Percentiles rank a stretch among this genome's conserved stretches.
These are phyloP conservation scores for Rhazya stricta DNA, from an alignment of 257 asterid species.

Conservation along the genomic window DNA sequence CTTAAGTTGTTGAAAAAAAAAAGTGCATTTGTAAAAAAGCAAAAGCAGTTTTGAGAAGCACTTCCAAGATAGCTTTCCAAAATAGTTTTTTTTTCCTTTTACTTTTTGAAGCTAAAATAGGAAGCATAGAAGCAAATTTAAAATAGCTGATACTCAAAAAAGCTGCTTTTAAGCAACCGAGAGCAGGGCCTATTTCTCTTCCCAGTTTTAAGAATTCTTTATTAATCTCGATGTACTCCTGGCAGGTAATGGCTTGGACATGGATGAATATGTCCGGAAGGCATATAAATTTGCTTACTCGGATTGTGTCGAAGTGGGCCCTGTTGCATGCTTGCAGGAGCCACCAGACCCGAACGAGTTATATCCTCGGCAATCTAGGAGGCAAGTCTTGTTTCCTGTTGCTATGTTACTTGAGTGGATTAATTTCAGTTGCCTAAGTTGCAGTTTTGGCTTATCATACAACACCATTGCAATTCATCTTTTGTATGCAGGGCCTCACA, in stretches of 20 bases:
- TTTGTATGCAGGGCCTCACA: slow-evolving; percentile 74
- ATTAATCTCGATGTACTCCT: slow-evolving; percentile 11
- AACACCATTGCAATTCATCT: slow-evolving; percentile 7
- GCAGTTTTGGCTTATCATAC: background rate
- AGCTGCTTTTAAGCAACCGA: no score
- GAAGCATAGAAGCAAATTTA: no score
- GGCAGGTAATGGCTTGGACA: slow-evolving; percentile 89
- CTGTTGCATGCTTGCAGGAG: slow-evolving; percentile 87
- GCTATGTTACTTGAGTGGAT: background rate
- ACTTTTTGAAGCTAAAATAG: no score
- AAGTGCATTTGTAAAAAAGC: no score
- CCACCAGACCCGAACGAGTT: slow-evolving; percentile 97
- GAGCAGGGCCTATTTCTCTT: no score
- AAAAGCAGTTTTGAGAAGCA: no score
- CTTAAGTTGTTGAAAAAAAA: no score
- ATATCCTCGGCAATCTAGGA: slow-evolving; percentile 89
- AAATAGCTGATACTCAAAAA: no score
- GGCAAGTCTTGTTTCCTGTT: slow-evolving; percentile 36
- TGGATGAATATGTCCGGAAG: slow-evolving; percentile 95
- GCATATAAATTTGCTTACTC: slow-evolving; percentile 96
- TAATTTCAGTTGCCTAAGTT: background rate
- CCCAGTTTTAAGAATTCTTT: background rate
- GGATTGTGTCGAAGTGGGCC: slow-evolving; percentile 98
- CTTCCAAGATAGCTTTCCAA: no score
- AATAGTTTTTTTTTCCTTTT: no score